phyloP scores from a whole-genome alignment of 1,284 basidiomycete species.

The Moesziomyces globuligerus region DNA sequence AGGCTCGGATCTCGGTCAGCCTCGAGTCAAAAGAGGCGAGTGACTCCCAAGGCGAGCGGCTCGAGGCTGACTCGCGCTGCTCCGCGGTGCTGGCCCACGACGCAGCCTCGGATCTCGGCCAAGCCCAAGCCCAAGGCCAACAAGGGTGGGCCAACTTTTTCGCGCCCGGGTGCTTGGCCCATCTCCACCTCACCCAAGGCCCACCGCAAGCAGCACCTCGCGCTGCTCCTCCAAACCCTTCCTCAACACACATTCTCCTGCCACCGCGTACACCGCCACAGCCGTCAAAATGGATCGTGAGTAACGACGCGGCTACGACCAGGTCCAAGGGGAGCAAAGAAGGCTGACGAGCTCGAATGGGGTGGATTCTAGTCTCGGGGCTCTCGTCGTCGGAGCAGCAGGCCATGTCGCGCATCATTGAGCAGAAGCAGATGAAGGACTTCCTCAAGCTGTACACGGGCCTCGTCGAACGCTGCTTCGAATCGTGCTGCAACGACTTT shows the following conservation, averaged over 20 bases:
- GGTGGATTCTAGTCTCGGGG: constrained; percentile 65
- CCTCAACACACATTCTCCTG: not conserved
- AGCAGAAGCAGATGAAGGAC: constrained; percentile 87
- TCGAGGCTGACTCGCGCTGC: too few relatives aligned
- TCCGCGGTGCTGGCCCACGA: not conserved
- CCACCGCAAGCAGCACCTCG: too few relatives aligned
- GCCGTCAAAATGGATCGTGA: constrained; percentile 44
- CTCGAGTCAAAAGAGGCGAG: too few relatives aligned
- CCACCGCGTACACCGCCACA: constrained; percentile 5
- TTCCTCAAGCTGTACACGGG: constrained; percentile 96
- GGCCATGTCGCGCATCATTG: constrained; percentile 64
- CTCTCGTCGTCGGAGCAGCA: constrained; percentile 63
- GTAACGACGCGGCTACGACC: too few relatives aligned
- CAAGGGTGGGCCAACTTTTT: too few relatives aligned
- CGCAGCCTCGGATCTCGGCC: constrained; percentile 12
- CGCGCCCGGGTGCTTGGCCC: too few relatives aligned
- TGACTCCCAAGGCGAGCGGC: too few relatives aligned
- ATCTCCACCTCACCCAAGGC: too few relatives aligned
- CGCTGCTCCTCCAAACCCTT: not conserved
- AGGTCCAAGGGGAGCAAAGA: too few relatives aligned
- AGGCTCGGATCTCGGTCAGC: too few relatives aligned
- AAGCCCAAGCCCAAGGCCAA: not conserved
- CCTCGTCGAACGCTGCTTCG: constrained; percentile 95
- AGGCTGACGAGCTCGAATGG: too few relatives aligned
- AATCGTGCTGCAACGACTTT: constrained; percentile 93